Evolutionary conservation across 805 yeast species (phyloP).

Genomic region (Yarrowia osloensis): DNA sequence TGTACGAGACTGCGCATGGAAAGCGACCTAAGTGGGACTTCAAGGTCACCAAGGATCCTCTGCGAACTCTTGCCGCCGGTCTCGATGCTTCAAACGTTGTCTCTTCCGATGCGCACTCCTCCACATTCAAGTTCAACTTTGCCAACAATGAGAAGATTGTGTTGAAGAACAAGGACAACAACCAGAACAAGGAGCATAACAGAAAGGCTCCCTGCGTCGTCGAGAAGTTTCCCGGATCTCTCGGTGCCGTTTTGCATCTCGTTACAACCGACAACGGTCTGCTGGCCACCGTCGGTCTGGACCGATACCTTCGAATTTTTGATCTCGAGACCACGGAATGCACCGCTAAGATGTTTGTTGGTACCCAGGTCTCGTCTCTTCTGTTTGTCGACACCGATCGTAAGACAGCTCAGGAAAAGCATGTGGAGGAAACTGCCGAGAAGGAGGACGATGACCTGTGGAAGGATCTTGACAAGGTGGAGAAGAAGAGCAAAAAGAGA

Average conservation of each 20-base stretch:
- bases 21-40: slow-evolving; percentile 64
- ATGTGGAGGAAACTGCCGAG: slow-evolving; percentile 34
- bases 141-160: slow-evolving; percentile 8
- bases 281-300: slow-evolving; percentile 80
- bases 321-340: slow-evolving; percentile 60
- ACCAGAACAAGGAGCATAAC: slow-evolving; percentile 16
- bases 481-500: slow-evolving; percentile 19
- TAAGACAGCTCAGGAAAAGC: slow-evolving; percentile 40
- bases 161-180: slow-evolving; percentile 2
- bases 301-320: slow-evolving; percentile 79
- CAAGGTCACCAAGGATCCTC: slow-evolving; percentile 57
- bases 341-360: slow-evolving; percentile 71
- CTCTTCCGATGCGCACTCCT: slow-evolving; percentile 70
- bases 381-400: slow-evolving; percentile 55
- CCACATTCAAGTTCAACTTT: slow-evolving; percentile 59
- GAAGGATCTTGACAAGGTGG: slow-evolving; percentile 41
- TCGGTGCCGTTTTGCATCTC: slow-evolving; percentile 64
- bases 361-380: slow-evolving; percentile 62
- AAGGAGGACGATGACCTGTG: slow-evolving; percentile 46
- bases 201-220: slow-evolving; percentile 36
- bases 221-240: slow-evolving; percentile 77
- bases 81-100: slow-evolving; percentile 52
- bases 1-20: slow-evolving; percentile 68
- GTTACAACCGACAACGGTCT: slow-evolving; percentile 43
- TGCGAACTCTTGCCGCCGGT: slow-evolving; percentile 47